Evolutionary conservation across 805 yeast genomes (phyloP), one percentile per base, ranked within the genome.

Genomic region (Isabelozyma rhagii): DNA sequence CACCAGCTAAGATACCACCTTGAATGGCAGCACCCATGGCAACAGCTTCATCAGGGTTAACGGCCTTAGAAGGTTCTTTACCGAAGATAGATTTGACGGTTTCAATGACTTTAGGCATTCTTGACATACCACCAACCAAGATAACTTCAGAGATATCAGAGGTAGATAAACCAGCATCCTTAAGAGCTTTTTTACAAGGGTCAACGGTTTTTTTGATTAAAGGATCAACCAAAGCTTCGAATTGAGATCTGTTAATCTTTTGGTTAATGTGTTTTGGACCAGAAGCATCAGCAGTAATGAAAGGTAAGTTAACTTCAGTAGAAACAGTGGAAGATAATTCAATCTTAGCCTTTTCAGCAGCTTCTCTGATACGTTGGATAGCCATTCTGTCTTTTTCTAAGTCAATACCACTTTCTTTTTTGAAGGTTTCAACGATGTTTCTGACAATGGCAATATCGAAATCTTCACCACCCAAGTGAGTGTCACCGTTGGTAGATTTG

Each of bases 21-120:
- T 91, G 97, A 62, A 91, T 92, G 51, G 97, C 97, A 56, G 97
- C 97, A 76, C 97, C 97, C 74, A 91, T 84, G 59, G 96, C 94
- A 53, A 88, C 96, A 44, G 96, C 96, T 78, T 88, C 96, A 67
- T 88, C 96, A 45, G 97, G 97, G 83, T 91, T 91, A 62, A 91
- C 96, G 48, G 93, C 84, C 78, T 87, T 90, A 65, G 89, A 87
- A 60, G 97, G 96, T 60, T 84, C 88, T 72, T 80, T 86, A 65
- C 85, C 85, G 74, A 91, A 91, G 63, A 88, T 79, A 47, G 79
- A 67, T 75, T 83, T 84, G 62, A 89, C 96, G 55, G 87, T 83
- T 63, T 81, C 86, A 52, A 84, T 71, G 59, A 88, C 92, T 82
- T 87, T 87, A 62, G 96, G 96, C 96, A 88, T 88, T 72, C 96